phyloP scores from a whole-genome alignment of 2,329 filamentous ascomycete species.

The Venturia effusa region DNA sequence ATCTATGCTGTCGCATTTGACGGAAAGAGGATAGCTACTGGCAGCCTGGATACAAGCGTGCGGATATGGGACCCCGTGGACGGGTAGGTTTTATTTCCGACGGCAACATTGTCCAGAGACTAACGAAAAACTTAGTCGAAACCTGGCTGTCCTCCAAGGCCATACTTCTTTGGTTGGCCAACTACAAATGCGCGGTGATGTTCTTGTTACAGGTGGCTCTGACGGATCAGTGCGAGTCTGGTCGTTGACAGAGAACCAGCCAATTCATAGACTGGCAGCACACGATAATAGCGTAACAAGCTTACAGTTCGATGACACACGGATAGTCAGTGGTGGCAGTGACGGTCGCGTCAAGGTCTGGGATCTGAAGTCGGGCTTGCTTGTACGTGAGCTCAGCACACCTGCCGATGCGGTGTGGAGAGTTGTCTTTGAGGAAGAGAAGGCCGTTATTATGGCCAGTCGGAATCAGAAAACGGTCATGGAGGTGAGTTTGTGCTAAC shows the following conservation, averaged over 20 bases:
- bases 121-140: conserved; percentile 37
- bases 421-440: conserved; percentile 96
- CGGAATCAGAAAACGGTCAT: conserved; percentile 81
- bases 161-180: conserved; percentile 96
- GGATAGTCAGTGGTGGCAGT: conserved; percentile 90
- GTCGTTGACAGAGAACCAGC: conserved; percentile 81
- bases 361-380: conserved; percentile 83
- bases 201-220: conserved; percentile 88
- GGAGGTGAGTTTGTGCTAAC: conserved; percentile 57
- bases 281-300: conserved; percentile 98
- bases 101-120: background rate
- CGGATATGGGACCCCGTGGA: conserved; percentile 90
- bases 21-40: conserved; percentile 83
- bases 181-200: conserved; percentile 88
- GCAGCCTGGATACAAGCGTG: conserved; percentile 92
- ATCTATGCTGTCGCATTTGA: conserved; percentile 99
- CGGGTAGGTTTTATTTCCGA: conserved; percentile 47
- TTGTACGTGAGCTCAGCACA: conserved; percentile 82
- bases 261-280: conserved; percentile 87
- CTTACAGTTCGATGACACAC: conserved; percentile 89
- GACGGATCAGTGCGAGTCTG: conserved; percentile 94
- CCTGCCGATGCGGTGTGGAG: conserved; percentile 95
- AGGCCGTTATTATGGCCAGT: conserved; percentile 90
- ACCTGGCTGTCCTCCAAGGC: conserved; percentile 85
- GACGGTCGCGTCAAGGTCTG: conserved; percentile 98